phyloP scores from a whole-genome alignment of 176 grass and related monocot genomes.

The Musa schizocarpa region DNA sequence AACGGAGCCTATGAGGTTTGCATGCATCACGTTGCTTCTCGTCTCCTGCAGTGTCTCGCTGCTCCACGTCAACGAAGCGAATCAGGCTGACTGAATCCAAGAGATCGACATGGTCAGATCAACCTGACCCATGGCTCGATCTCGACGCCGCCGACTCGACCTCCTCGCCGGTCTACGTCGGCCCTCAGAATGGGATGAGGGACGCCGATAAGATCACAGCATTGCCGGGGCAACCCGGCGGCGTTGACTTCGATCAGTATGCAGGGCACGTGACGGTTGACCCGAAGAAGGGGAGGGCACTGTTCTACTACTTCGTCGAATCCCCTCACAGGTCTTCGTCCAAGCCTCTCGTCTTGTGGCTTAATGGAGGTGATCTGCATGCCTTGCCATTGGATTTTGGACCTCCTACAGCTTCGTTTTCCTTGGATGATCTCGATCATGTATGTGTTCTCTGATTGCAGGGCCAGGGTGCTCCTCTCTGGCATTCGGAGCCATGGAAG shows the following conservation, averaged over 20 bases:
- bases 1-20: neutral
- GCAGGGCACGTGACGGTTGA: conserved; percentile 44
- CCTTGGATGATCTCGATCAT: neutral
- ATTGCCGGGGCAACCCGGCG: conserved; percentile 47
- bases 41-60: neutral
- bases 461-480: conserved; percentile 66
- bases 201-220: conserved; percentile 38
- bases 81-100: neutral
- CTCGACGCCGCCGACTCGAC: neutral
- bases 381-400: neutral
- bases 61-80: neutral
- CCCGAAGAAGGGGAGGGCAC: conserved; percentile 33
- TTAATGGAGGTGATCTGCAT: conserved; percentile 36
- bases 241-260: conserved; percentile 51
- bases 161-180: neutral
- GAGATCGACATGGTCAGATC: neutral
- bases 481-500: conserved; percentile 36
- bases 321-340: conserved; percentile 24
- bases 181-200: conserved; percentile 23
- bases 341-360: conserved; percentile 51
- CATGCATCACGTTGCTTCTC: neutral
- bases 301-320: conserved; percentile 69
- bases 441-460: neutral
- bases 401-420: too few relatives aligned
- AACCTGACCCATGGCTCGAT: neutral